Base-by-base conservation (phyloP, 2,329 filamentous ascomycete genomes). In the Colletotrichum chlorophyti region DNA sequence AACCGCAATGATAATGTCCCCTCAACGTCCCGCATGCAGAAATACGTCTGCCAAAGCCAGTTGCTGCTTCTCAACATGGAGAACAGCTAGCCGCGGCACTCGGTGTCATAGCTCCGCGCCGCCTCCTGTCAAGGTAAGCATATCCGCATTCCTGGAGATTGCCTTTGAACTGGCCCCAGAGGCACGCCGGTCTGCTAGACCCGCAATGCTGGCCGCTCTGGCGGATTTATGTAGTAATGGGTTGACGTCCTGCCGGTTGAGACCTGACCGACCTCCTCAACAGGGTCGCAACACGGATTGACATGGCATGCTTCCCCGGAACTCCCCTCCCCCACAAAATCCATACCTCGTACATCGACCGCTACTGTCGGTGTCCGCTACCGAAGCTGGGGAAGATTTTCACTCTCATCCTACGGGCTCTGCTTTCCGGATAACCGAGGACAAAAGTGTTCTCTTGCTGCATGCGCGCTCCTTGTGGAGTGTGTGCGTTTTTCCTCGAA, bases 161-260 rank as follows among this genome's bases (percentile, higher is more conserved):
- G 14, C 9, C 41, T n/a, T 45, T 31, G 27, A 23, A n/a, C 19
- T 29, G 19, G 26, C 19, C 9, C 51, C 34, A 15, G 42, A 54
- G 12, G 38, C 37, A 14, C 38, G 14, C 23, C 38, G 15, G 21
- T 41, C 21, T 7, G n/a, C 38, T 6, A 6, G 12, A 12, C 10
- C 11, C 32, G n/a, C n/a, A n/a, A n/a, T n/a, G n/a, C n/a, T n/a
- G n/a, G n/a, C n/a, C n/a, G n/a, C n/a, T n/a, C n/a, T n/a, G n/a
- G n/a, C n/a, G n/a, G n/a, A n/a, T 43, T 52, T 52, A 38, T 52
- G 42, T 27, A 52, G 49, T 43, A 27, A 29, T 42, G 17, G 26
- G 12, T n/a, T 29, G 35, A 27, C 35, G 35, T 50, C 17, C 47
- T 40, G 17, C 15, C 34, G 47, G 37, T 4, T 32, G 37, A 6